A percentile compares a stretch with the other conserved stretches of the same genome.
Conservation (phyloP, 140 eudicot species). For the Bidens hawaiensis region DNA sequence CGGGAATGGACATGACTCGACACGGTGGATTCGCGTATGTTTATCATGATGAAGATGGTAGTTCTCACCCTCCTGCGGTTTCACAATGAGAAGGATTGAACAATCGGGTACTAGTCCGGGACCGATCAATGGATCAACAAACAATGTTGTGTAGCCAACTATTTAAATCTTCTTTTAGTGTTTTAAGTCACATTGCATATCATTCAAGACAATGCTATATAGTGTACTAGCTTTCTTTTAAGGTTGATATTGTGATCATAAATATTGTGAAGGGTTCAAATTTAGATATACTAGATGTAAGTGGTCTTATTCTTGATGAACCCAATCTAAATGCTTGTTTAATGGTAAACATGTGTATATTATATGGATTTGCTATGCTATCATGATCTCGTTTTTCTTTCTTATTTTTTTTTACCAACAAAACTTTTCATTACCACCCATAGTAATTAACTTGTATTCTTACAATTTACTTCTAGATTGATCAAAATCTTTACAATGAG, state of each 20-base stretch:
- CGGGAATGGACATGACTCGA: conserved; percentile 66
- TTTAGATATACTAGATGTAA: background rate
- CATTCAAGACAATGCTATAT: background rate
- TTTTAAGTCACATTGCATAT: background rate
- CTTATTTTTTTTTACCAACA: no score
- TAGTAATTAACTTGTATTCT: no score
- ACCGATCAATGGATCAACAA: conserved; percentile 9
- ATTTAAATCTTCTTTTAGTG: background rate
- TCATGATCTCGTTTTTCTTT: no score
- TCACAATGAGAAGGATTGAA: conserved; percentile 35
- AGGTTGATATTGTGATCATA: background rate
- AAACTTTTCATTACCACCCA: no score
- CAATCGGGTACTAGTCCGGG: conserved; percentile 25
- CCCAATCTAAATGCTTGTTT: background rate
- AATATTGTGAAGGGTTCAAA: background rate
- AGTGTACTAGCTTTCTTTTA: background rate
- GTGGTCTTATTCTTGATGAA: background rate
- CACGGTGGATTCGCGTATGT: no score
- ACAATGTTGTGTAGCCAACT: conserved; percentile 13
- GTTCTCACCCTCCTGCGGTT: conserved; percentile 33
- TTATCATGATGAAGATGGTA: no score
- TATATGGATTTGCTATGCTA: background rate
- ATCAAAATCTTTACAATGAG: no score
- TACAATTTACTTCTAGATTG: no score
- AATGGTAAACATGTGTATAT: background rate